Percentiles rank a stretch among this genome's conserved stretches.
Conservation (phyloP, 179 eudicot species). For the Nepenthes alata region DNA sequence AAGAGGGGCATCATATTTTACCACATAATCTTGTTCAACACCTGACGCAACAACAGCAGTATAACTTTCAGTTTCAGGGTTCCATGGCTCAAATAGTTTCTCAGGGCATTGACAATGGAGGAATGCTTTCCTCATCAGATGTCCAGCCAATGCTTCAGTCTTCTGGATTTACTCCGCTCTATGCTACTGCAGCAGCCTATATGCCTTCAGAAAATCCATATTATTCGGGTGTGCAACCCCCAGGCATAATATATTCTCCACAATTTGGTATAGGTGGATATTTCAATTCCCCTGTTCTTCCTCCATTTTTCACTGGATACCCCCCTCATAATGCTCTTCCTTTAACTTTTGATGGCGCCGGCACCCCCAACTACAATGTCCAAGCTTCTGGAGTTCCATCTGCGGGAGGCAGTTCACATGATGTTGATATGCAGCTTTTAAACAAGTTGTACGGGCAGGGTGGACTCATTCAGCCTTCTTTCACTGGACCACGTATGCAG, state of each 20-base stretch:
- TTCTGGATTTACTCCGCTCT: conserved; percentile 24
- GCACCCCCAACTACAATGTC: conserved; percentile 28
- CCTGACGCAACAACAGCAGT: conserved; percentile 17
- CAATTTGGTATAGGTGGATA: conserved; percentile 27
- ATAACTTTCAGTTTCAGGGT: conserved; percentile 19
- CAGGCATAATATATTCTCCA: conserved; percentile 32
- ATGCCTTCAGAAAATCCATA: conserved; percentile 30
- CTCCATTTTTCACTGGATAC: conserved; percentile 25
- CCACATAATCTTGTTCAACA: conserved; percentile 24
- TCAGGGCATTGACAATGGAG: conserved; percentile 21
- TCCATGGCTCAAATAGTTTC: conserved; percentile 27
- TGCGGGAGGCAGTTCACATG: conserved; percentile 33
- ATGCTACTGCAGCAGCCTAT: conserved; percentile 24
- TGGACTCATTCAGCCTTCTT: conserved; percentile 34
- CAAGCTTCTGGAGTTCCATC: conserved; percentile 29
- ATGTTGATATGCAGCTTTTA: conserved; percentile 32
- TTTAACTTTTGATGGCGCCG: conserved; percentile 30
- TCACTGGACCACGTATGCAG: conserved; percentile 32
- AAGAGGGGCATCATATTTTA: conserved; percentile 16
- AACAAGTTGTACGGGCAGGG: conserved; percentile 39
- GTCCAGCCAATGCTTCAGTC: conserved; percentile 31
- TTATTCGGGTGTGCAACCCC: conserved; percentile 24
- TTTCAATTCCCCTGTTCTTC: conserved; percentile 23
- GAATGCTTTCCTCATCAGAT: conserved; percentile 21
- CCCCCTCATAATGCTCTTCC: conserved; percentile 24